phyloP scores from a whole-genome alignment of 306 rosid genomes.

The Prunus salicina region DNA sequence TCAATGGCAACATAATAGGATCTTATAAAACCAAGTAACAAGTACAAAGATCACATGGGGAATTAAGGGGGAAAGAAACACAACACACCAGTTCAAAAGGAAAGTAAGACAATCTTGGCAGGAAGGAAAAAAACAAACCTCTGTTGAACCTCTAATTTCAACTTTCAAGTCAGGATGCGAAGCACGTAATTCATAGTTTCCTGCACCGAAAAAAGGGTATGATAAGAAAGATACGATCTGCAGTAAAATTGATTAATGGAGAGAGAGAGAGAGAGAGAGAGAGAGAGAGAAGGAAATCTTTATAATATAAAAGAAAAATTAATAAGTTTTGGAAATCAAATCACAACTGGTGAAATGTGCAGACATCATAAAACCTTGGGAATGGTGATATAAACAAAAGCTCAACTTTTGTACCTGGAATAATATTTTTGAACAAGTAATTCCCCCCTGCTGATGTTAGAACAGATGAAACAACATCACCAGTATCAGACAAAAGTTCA shows the following conservation, averaged over 20 bases:
- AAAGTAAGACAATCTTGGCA: slow-evolving; percentile 15
- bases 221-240: slow-evolving; percentile 2
- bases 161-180: slow-evolving; percentile 75
- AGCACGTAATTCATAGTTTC: slow-evolving; percentile 74
- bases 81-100: slow-evolving; percentile 3
- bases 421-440: slow-evolving; percentile 71
- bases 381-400: not conserved
- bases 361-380: not conserved
- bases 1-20: slow-evolving; percentile 6
- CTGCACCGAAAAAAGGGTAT: slow-evolving; percentile 44
- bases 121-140: slow-evolving; percentile 51
- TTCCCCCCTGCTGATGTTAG: slow-evolving; percentile 68
- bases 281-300: not conserved
- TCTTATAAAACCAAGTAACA: not conserved
- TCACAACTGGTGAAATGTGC: not conserved
- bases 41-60: not conserved
- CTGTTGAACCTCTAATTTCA: slow-evolving; percentile 69
- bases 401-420: slow-evolving; percentile 64
- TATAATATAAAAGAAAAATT: not conserved
- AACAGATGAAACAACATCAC: slow-evolving; percentile 68
- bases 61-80: slow-evolving; percentile 12
- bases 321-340: not conserved
- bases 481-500: slow-evolving; percentile 64
- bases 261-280: too few relatives aligned
- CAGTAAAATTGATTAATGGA: slow-evolving; percentile 7